phyloP scores from a whole-genome alignment of 768 basidiomycete species.

The Rhizopogon vinicolor region DNA sequence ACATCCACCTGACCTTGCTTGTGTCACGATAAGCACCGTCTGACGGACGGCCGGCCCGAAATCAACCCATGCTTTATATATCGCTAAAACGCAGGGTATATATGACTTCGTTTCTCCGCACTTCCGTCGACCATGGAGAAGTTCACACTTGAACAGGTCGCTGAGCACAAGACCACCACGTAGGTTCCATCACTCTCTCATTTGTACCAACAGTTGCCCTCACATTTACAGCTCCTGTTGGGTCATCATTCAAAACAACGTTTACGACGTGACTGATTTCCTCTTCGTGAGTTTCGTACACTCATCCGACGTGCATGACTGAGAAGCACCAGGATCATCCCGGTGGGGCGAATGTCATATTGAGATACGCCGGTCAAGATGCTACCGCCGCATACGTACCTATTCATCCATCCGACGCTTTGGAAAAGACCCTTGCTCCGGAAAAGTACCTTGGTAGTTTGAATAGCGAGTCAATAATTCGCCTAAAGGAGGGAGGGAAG shows the following conservation, averaged over 20 bases:
- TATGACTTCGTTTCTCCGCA: not conserved
- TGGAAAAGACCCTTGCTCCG: constrained; percentile 63
- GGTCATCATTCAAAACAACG: constrained; percentile 75
- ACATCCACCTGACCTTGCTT: not conserved
- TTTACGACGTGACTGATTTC: constrained; percentile 87
- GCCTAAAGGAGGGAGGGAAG: constrained; percentile 31
- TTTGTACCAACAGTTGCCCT: constrained; percentile 6
- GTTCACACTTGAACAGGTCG: constrained; percentile 52
- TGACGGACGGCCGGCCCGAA: not conserved
- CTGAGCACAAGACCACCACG: constrained; percentile 52
- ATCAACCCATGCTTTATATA: not conserved
- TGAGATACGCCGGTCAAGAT: constrained; percentile 82
- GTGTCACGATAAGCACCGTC: not conserved
- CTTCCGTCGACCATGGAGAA: constrained; percentile 25
- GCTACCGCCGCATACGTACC: constrained; percentile 75
- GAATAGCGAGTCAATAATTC: constrained; percentile 37
- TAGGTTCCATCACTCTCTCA: constrained; percentile 20
- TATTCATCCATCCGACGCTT: constrained; percentile 81
- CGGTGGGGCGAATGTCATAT: constrained; percentile 77
- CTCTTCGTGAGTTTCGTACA: constrained; percentile 40
- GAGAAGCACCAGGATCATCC: constrained; percentile 55
- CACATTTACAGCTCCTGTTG: constrained; percentile 61
- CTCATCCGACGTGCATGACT: not conserved
- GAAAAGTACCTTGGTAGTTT: constrained; percentile 74
- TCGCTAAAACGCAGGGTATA: not conserved